Evolutionary conservation across 2,329 filamentous ascomycete species (phyloP), one percentile per base, ranked within the genome.

Genomic region (Penicillium sp.): DNA sequence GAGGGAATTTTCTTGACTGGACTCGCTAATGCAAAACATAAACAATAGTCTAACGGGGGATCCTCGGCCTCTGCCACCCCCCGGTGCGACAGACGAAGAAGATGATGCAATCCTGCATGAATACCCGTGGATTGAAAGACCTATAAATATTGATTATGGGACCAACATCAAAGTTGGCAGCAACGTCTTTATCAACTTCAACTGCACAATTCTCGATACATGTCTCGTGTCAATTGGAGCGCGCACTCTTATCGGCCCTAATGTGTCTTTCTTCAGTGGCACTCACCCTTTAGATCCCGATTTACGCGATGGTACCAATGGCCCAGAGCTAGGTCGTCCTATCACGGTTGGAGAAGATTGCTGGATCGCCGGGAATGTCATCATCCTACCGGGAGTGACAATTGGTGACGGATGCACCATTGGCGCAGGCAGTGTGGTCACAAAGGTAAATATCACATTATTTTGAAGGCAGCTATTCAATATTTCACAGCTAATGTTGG

Each of bases 391-490:
- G 0, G 91, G 91, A 0, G 86, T 96, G 16, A 91, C 83, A 0
- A 88, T 96, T 59, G 91, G 91, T 0, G 79, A 82, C 51, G 90
- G 91, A 0, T 81, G 79, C 11, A 89, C 87, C 0, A 81, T 96
- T 56, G 91, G 90, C 0, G 91, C 91, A 0, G 90, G 88, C 2
- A 90, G 87, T 66, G 90, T 95, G 2, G 90, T 96, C 19, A 93
- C 54, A 19, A 55, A 55, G 48, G 54, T 55, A 55, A 47, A 3
- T 2, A 22, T 19, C n/a, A 19, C 16, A 39, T 39, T 11, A 4
- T 19, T 19, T 14, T 39, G 8, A 19, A 8, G 2, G 35, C 14
- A 5, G 3, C 4, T 39, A 4, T 39, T 11, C 35, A 2, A 4
- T 19, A 4, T 13, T 39, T 19, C 16, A 19, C n/a, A 19, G 35